These are phyloP conservation scores for Oemleria cerasiformis DNA, from an alignment of 306 rosid species.

Conservation along the genomic window DNA sequence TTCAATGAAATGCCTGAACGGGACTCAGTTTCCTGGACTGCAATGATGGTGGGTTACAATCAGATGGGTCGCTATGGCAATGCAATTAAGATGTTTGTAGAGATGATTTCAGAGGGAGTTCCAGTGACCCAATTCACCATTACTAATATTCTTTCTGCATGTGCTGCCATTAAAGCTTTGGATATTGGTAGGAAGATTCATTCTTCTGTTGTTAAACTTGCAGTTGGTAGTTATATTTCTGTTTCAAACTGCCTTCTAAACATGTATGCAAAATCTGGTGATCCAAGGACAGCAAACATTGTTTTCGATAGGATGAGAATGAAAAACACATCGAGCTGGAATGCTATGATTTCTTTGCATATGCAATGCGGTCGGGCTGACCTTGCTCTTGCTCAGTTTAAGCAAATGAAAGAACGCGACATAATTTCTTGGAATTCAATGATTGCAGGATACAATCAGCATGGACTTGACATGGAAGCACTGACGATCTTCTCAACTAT, in stretches of 20 bases:
- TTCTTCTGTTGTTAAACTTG: slow-evolving; percentile 58
- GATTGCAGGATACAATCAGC: slow-evolving; percentile 61
- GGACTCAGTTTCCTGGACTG: slow-evolving; percentile 87
- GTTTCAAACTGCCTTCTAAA: slow-evolving; percentile 75
- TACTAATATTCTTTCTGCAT: slow-evolving; percentile 67
- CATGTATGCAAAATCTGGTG: slow-evolving; percentile 84
- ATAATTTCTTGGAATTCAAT: slow-evolving; percentile 74
- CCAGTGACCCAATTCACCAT: slow-evolving; percentile 57
- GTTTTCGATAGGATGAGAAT: slow-evolving; percentile 66
- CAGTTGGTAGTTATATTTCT: slow-evolving; percentile 47
- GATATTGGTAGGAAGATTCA: slow-evolving; percentile 68
- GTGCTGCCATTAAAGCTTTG: slow-evolving; percentile 54
- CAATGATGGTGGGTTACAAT: slow-evolving; percentile 68
- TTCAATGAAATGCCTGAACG: slow-evolving; percentile 65
- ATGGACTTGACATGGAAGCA: slow-evolving; percentile 57
- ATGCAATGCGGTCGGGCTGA: slow-evolving; percentile 61
- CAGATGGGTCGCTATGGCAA: slow-evolving; percentile 47
- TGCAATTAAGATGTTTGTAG: slow-evolving; percentile 49
- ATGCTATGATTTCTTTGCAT: slow-evolving; percentile 63
- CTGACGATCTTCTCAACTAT: slow-evolving; percentile 53
- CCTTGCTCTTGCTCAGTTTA: slow-evolving; percentile 55
- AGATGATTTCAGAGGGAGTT: slow-evolving; percentile 51
- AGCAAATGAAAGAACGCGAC: slow-evolving; percentile 59
- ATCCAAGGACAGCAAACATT: slow-evolving; percentile 47
- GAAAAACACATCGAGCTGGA: slow-evolving; percentile 63